A percentile compares a stretch with the other conserved stretches of the same genome.
Conservation (phyloP, 176 grass and related monocot genomes). For the Lolium multiflorum region DNA sequence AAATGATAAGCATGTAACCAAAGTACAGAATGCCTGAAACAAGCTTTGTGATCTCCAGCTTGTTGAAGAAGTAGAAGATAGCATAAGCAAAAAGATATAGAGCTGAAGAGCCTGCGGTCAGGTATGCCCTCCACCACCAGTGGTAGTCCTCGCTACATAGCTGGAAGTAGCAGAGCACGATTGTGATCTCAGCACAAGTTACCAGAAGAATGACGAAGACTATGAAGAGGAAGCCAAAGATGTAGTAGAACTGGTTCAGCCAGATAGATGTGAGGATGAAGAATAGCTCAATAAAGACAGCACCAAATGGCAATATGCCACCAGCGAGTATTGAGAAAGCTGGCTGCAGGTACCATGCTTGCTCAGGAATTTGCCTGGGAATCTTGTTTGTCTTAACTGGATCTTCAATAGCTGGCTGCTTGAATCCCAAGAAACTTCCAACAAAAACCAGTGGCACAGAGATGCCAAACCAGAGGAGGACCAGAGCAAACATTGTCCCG, state of each 20-base stretch:
- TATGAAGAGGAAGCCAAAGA: constrained; percentile 83
- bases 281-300: constrained; percentile 87
- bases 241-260: constrained; percentile 87
- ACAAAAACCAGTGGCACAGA: constrained; percentile 80
- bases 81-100: constrained; percentile 79
- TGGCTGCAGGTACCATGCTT: constrained; percentile 78
- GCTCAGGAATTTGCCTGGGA: constrained; percentile 76
- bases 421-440: constrained; percentile 82
- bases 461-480: constrained; percentile 81
- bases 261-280: constrained; percentile 84
- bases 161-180: constrained; percentile 89
- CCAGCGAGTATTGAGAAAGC: constrained; percentile 73
- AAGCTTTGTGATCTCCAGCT: constrained; percentile 80
- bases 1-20: constrained; percentile 82
- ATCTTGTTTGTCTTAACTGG: constrained; percentile 86
- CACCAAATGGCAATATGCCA: constrained; percentile 75
- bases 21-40: constrained; percentile 82
- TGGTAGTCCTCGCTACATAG: constrained; percentile 82
- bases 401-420: constrained; percentile 74
- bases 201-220: constrained; percentile 76
- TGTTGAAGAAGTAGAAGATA: constrained; percentile 82
- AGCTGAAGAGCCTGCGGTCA: constrained; percentile 73
- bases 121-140: constrained; percentile 85
- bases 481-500: constrained; percentile 81
- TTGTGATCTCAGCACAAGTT: constrained; percentile 75